Conservation (phyloP, 305 asterid genomes). For the Solanum chacoense region DNA sequence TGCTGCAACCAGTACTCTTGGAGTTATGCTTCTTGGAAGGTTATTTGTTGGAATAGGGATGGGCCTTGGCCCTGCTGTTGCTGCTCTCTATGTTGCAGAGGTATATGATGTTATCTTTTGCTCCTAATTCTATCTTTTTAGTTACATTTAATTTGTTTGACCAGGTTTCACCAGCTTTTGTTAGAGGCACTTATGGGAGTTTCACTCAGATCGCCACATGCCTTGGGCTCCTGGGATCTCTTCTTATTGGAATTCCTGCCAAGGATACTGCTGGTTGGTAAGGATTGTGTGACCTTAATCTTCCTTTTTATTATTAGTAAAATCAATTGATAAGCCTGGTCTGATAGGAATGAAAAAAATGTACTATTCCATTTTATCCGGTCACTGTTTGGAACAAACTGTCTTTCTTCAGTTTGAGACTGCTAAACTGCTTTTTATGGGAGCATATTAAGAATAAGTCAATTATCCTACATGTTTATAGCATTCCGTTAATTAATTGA, state of each 20-base stretch:
- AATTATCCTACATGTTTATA: not conserved
- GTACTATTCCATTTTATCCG: not conserved
- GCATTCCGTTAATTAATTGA: not conserved
- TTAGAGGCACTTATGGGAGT: constrained; percentile 93
- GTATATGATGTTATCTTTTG: constrained; percentile 22
- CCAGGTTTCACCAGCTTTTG: constrained; percentile 88
- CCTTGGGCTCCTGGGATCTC: constrained; percentile 67
- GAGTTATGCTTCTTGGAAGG: constrained; percentile 91
- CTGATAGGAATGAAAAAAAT: not conserved
- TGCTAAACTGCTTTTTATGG: not conserved
- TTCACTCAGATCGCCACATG: constrained; percentile 89
- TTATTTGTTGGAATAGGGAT: constrained; percentile 81
- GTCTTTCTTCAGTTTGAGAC: not conserved
- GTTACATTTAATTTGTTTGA: constrained; percentile 14
- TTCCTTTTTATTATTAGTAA: not conserved
- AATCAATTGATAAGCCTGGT: not conserved
- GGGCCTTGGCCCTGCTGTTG: constrained; percentile 97
- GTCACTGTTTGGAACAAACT: not conserved
- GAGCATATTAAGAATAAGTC: not conserved
- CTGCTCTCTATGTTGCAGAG: constrained; percentile 91
- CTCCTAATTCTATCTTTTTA: not conserved
- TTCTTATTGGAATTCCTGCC: constrained; percentile 75
- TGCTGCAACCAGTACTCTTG: constrained; percentile 67
- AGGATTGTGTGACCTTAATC: constrained; percentile 5
- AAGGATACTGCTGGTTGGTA: constrained; percentile 67